Percentiles rank a stretch among this genome's conserved stretches.
These are phyloP conservation scores for Xylaria sp. DNA, from an alignment of 2,329 filamentous ascomycete genomes.

Conservation along the genomic window DNA sequence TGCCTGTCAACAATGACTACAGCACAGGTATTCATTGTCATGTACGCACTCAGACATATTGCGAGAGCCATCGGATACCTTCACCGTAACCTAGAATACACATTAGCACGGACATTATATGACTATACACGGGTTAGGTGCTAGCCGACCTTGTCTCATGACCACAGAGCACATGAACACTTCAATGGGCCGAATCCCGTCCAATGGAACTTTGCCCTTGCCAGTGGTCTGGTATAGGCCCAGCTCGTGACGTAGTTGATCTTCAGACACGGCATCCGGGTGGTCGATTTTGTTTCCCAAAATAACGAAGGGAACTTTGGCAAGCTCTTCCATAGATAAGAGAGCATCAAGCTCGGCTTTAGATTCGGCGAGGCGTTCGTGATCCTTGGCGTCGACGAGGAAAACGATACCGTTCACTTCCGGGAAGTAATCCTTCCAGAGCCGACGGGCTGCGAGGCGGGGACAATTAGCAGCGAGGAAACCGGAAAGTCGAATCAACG, in stretches of 20 bases:
- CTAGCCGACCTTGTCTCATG: slow-evolving; percentile 84
- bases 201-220: slow-evolving; percentile 92
- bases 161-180: slow-evolving; percentile 99
- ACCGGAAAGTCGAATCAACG: neutral
- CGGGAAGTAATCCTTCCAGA: slow-evolving; percentile 98
- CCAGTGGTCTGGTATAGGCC: slow-evolving; percentile 96
- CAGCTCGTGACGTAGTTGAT: slow-evolving; percentile 90
- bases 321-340: slow-evolving; percentile 94
- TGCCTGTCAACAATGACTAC: slow-evolving; percentile 21
- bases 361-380: slow-evolving; percentile 91
- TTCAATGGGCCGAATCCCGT: slow-evolving; percentile 94
- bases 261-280: slow-evolving; percentile 93
- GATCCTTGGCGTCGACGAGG: slow-evolving; percentile 96
- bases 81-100: slow-evolving; percentile 77
- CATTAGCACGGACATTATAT: slow-evolving; percentile 34
- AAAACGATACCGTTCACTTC: slow-evolving; percentile 98
- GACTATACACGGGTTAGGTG: neutral
- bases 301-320: slow-evolving; percentile 95
- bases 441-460: slow-evolving; percentile 75
- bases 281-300: slow-evolving; percentile 99
- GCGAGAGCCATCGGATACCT: slow-evolving; percentile 89
- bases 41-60: slow-evolving; percentile 75
- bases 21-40: slow-evolving; percentile 24
- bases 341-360: slow-evolving; percentile 98
- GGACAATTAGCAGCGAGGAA: slow-evolving; percentile 25